A percentile compares a stretch with the other conserved stretches of the same genome.
These are phyloP conservation scores for Pythium aphanidermatum DNA, from an alignment of 352 stramenopile species.

Conservation along the genomic window DNA sequence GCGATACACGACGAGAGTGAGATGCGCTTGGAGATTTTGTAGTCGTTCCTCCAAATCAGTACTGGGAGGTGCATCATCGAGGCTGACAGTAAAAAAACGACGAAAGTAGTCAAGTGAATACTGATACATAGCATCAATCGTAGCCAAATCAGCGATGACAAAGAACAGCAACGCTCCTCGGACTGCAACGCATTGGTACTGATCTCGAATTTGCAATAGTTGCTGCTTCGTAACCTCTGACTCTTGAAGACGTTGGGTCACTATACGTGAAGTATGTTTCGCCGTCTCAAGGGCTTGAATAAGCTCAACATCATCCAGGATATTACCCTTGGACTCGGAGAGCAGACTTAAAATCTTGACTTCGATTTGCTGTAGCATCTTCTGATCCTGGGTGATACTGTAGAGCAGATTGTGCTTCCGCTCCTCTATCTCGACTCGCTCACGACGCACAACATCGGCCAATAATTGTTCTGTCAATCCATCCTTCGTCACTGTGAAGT, in stretches of 20 bases:
- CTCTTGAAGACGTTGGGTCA: slow-evolving; percentile 45
- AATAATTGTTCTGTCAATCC: slow-evolving; percentile 89
- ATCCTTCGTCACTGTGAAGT: slow-evolving; percentile 90
- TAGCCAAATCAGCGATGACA: slow-evolving; percentile 44
- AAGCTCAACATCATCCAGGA: slow-evolving; percentile 88
- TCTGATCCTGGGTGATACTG: slow-evolving; percentile 87
- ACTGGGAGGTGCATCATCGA: slow-evolving; percentile 32
- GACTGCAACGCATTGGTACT: slow-evolving; percentile 48
- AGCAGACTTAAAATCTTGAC: slow-evolving; percentile 88
- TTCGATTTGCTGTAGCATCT: slow-evolving; percentile 87
- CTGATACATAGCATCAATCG: slow-evolving; percentile 75
- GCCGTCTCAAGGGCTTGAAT: slow-evolving; percentile 57
- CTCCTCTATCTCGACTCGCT: slow-evolving; percentile 84
- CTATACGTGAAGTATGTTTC: slow-evolving; percentile 57
- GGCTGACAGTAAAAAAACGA: slow-evolving; percentile 52
- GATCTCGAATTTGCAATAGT: slow-evolving; percentile 53
- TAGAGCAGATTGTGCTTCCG: slow-evolving; percentile 80
- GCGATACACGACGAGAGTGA: slow-evolving; percentile 51
- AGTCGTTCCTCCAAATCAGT: slow-evolving; percentile 31
- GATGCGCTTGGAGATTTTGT: slow-evolving; percentile 28
- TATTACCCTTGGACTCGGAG: slow-evolving; percentile 81
- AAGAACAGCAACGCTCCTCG: slow-evolving; percentile 72
- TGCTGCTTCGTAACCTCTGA: slow-evolving; percentile 56
- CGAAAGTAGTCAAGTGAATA: slow-evolving; percentile 74
- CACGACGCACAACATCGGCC: slow-evolving; percentile 80